phyloP scores from a whole-genome alignment of 345 rosid species.

The Dipteronia dyeriana region DNA sequence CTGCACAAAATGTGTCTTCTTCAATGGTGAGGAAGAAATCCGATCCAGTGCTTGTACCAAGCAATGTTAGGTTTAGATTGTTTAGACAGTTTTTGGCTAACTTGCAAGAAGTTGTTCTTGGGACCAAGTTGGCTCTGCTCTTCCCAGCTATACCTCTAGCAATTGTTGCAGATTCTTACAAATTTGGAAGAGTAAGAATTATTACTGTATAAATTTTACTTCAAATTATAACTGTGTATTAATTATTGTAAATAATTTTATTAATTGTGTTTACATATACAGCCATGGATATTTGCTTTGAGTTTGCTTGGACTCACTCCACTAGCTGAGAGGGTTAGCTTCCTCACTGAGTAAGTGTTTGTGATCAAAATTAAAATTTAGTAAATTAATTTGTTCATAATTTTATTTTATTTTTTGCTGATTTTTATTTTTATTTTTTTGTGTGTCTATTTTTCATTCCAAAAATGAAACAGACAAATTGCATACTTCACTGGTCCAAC shows the following conservation, averaged over 20 bases:
- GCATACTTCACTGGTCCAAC: slow-evolving; percentile 92
- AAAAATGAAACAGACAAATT: slow-evolving; percentile 63
- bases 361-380: neutral
- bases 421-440: too few species aligned
- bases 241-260: too few species aligned
- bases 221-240: too few species aligned
- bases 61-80: slow-evolving; percentile 31
- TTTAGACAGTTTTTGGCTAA: slow-evolving; percentile 35
- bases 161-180: slow-evolving; percentile 39
- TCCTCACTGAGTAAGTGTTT: slow-evolving; percentile 76
- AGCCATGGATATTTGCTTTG: slow-evolving; percentile 86
- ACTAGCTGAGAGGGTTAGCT: slow-evolving; percentile 88
- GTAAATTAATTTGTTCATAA: neutral
- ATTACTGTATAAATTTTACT: neutral
- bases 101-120: slow-evolving; percentile 45
- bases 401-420: neutral
- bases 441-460: neutral
- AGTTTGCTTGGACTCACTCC: slow-evolving; percentile 80
- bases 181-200: slow-evolving; percentile 42
- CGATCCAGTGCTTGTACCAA: slow-evolving; percentile 33
- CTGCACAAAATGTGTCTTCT: slow-evolving; percentile 35
- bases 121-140: slow-evolving; percentile 53
- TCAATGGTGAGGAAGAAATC: slow-evolving; percentile 41
- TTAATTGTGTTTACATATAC: neutral
- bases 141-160: slow-evolving; percentile 60